These are phyloP conservation scores for Cucurbitaria berberidis DNA, from an alignment of 2,329 filamentous ascomycete species.

Conservation along the genomic window DNA sequence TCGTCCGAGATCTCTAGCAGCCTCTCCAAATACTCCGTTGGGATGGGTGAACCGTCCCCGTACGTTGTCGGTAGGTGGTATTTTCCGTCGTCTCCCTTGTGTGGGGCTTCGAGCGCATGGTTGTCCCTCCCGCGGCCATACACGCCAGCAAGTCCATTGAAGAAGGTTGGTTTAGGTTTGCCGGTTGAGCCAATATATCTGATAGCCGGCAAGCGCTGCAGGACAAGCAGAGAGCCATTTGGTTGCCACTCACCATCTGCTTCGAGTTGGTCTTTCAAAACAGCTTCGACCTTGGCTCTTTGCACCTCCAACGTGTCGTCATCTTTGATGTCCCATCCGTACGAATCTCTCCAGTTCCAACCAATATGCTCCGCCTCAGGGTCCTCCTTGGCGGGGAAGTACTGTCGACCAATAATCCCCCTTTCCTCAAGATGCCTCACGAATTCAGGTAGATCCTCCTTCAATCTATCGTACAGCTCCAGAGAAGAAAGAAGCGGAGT, in stretches of 20 bases:
- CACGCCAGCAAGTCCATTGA: background rate
- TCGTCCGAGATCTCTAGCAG: background rate
- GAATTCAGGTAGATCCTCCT: background rate
- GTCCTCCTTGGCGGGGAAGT: background rate
- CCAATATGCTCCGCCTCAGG: background rate
- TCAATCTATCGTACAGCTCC: background rate
- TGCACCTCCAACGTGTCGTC: background rate
- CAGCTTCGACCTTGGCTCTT: background rate
- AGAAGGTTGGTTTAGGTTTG: background rate
- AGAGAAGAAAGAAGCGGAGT: background rate
- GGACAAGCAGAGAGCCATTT: background rate
- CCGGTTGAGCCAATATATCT: background rate
- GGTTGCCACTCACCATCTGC: background rate
- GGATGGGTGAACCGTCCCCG: background rate
- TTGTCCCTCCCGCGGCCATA: background rate
- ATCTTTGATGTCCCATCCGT: background rate
- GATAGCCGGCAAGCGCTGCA: background rate
- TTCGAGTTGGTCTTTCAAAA: background rate
- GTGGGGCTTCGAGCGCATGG: background rate
- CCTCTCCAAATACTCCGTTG: background rate
- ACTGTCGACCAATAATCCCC: background rate
- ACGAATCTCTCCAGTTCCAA: background rate
- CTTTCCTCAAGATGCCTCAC: background rate
- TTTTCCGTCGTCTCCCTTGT: background rate
- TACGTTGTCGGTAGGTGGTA: background rate